Evolutionary conservation across 139 green algal genomes (phyloP).

Genomic region (Diplosphaera chodatii): DNA sequence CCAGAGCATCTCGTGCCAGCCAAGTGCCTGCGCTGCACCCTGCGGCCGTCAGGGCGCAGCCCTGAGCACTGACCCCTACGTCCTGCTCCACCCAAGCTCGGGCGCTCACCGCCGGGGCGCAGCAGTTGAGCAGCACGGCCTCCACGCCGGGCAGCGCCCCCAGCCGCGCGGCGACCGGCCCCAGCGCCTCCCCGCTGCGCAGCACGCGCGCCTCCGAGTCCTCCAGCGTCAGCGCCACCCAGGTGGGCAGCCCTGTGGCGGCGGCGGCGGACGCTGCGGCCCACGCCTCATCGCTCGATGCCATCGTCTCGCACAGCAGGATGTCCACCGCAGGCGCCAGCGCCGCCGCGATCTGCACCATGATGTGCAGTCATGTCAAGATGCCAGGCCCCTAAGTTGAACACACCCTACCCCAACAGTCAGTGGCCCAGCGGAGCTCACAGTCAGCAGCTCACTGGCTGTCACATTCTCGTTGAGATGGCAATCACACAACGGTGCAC

Average conservation of each 20-base stretch:
- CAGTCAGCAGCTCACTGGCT: not conserved
- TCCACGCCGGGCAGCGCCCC: slow-evolving; percentile 32
- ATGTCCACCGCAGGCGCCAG: slow-evolving; percentile 41
- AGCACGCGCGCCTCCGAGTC: slow-evolving; percentile 28
- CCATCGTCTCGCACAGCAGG: slow-evolving; percentile 53
- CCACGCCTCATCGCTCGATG: slow-evolving; percentile 26
- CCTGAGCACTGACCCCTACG: too few relatives aligned
- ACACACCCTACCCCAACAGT: too few relatives aligned
- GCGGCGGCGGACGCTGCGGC: slow-evolving; percentile 27
- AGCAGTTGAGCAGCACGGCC: slow-evolving; percentile 42
- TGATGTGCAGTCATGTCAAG: not conserved
- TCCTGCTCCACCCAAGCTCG: too few relatives aligned
- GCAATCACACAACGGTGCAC: too few relatives aligned
- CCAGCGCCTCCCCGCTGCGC: slow-evolving; percentile 33
- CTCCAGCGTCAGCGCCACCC: slow-evolving; percentile 49
- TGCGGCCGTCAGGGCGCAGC: too few relatives aligned
- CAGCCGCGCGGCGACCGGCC: slow-evolving; percentile 19
- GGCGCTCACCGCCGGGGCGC: not conserved
- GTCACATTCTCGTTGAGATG: too few relatives aligned
- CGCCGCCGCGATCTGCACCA: slow-evolving; percentile 17
- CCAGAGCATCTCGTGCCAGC: too few relatives aligned
- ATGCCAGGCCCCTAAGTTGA: too few relatives aligned
- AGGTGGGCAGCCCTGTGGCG: slow-evolving; percentile 30
- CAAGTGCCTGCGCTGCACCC: too few relatives aligned
- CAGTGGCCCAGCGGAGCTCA: too few relatives aligned